Evolutionary conservation across 306 rosid genomes (phyloP).

Genomic region (Cicer chorassanicum): DNA sequence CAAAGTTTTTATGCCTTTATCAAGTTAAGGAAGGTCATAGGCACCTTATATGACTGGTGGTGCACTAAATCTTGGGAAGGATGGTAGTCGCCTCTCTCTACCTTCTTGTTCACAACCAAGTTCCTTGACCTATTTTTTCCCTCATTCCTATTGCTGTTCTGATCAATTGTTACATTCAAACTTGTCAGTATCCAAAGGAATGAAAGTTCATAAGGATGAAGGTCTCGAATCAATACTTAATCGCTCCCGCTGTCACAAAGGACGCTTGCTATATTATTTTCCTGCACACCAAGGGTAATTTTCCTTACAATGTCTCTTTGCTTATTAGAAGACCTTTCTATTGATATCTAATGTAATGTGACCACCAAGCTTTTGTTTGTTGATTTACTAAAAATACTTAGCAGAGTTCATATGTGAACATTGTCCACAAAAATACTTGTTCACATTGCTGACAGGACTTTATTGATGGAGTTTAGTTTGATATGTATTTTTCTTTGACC

Average conservation of each 20-base stretch:
- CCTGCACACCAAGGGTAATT: constrained; percentile 75
- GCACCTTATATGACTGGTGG: constrained; percentile 6
- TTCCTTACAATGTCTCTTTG: constrained; percentile 29
- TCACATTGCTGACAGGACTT: background rate
- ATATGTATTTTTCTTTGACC: background rate
- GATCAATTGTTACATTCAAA: constrained; percentile 39
- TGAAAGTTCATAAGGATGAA: constrained; percentile 62
- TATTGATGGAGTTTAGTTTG: background rate
- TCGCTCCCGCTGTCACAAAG: constrained; percentile 92
- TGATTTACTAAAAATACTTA: background rate
- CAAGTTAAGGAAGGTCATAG: constrained; percentile 2
- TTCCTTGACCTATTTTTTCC: constrained; percentile 5
- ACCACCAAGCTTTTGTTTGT: constrained; percentile 14
- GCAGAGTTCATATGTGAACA: background rate
- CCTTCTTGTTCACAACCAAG: constrained; percentile 20
- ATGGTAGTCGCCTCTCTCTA: background rate
- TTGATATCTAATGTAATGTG: constrained; percentile 20
- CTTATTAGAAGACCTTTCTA: constrained; percentile 20
- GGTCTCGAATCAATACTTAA: constrained; percentile 74
- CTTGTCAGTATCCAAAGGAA: constrained; percentile 71
- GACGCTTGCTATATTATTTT: constrained; percentile 93
- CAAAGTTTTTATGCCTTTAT: constrained; percentile 1
- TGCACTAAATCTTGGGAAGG: constrained; percentile 17
- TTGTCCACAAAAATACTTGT: background rate
- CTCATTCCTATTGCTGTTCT: constrained; percentile 41